These are phyloP conservation scores for Oryza meridionalis DNA, from an alignment of 176 grass and related monocot species.

Conservation along the genomic window DNA sequence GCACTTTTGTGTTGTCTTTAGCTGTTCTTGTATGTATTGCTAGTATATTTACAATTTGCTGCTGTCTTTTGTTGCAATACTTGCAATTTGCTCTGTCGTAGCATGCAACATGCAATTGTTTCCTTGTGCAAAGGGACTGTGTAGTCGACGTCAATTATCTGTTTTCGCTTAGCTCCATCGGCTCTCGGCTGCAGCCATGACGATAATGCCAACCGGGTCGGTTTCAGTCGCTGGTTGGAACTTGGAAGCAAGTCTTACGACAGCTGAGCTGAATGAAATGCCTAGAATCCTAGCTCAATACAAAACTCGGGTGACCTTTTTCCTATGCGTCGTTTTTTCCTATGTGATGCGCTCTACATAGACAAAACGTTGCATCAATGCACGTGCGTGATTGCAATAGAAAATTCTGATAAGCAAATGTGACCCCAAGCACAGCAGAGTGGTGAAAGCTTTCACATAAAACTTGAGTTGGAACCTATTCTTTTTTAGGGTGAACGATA, in stretches of 20 bases:
- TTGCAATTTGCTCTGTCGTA: background rate
- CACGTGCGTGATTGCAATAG: background rate
- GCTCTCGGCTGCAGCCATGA: background rate
- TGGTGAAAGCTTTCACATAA: background rate
- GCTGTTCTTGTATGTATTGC: background rate
- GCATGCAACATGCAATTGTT: background rate
- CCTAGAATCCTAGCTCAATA: background rate
- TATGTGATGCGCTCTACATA: background rate
- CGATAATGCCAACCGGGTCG: background rate
- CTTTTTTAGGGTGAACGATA: background rate
- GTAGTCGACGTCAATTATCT: background rate
- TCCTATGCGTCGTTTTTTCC: background rate
- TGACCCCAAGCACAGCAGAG: background rate
- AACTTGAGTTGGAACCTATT: background rate
- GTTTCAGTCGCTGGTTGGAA: background rate
- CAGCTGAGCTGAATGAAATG: slow-evolving; percentile 16
- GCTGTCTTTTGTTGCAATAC: background rate
- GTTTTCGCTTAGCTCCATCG: background rate
- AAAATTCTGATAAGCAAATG: background rate
- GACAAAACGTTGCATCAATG: background rate
- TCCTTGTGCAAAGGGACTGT: background rate
- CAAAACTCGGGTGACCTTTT: background rate
- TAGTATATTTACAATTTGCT: background rate
- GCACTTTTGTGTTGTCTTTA: background rate
- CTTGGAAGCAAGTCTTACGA: background rate